These are phyloP conservation scores for Kernera saxatilis DNA, from an alignment of 345 rosid species.

Conservation along the genomic window DNA sequence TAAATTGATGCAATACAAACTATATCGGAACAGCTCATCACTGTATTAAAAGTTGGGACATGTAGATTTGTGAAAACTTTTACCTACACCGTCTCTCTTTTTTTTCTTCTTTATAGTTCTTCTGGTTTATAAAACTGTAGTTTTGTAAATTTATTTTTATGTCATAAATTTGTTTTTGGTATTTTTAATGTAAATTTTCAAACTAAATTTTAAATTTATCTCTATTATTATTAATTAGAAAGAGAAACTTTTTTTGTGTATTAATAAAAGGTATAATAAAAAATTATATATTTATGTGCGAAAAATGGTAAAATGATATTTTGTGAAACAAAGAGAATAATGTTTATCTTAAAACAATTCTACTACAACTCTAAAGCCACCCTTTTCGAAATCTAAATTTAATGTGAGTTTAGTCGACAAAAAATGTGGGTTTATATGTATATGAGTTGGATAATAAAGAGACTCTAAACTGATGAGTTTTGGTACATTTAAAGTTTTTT, in stretches of 20 bases:
- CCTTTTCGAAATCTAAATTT: background rate
- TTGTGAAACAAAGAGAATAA: too few species aligned
- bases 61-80: background rate
- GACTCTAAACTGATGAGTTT: background rate
- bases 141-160: too few species aligned
- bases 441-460: background rate
- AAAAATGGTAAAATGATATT: too few species aligned
- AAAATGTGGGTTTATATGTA: background rate
- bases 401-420: background rate
- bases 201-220: too few species aligned
- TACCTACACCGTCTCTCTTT: background rate
- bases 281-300: too few species aligned
- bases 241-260: too few species aligned
- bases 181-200: too few species aligned
- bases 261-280: too few species aligned
- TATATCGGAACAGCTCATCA: background rate
- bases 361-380: background rate
- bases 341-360: background rate
- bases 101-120: background rate
- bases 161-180: too few species aligned
- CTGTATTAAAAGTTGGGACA: background rate
- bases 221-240: too few species aligned
- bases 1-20: conserved; percentile 13
- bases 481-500: background rate
- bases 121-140: background rate